Percentiles rank a stretch among this genome's conserved stretches.
Conservation (phyloP, 2,329 filamentous ascomycete species). For the Leptosphaerulina australis region DNA sequence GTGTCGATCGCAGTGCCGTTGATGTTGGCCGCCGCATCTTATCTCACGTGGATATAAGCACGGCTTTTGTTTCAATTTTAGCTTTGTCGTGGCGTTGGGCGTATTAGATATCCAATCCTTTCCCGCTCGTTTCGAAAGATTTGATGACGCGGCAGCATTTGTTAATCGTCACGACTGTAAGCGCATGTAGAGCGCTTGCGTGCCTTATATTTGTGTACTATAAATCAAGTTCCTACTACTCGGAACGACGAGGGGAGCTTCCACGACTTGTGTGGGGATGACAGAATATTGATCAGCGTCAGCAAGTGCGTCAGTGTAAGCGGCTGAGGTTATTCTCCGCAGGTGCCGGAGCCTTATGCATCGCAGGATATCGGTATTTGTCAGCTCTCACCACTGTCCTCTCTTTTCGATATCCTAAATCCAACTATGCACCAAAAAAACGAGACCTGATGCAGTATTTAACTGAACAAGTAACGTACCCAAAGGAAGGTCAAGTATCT, state of each 20-base stretch:
- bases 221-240: slow-evolving; percentile 6
- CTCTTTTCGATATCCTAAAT: too few relatives aligned
- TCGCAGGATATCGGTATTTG: neutral
- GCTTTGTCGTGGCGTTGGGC: slow-evolving; percentile 23
- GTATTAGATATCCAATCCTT: slow-evolving; percentile 31
- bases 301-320: slow-evolving; percentile 3
- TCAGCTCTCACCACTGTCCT: too few relatives aligned
- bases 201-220: slow-evolving; percentile 11
- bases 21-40: slow-evolving; percentile 36
- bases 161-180: neutral
- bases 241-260: neutral
- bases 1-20: slow-evolving; percentile 37
- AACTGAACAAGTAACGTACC: too few relatives aligned
- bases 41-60: slow-evolving; percentile 34
- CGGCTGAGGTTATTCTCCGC: neutral
- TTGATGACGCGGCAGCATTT: slow-evolving; percentile 1
- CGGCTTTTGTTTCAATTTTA: slow-evolving; percentile 2
- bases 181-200: slow-evolving; percentile 11
- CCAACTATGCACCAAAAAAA: too few relatives aligned
- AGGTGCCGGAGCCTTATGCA: neutral
- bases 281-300: neutral
- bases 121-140: slow-evolving; percentile 16
- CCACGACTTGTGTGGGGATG: neutral
- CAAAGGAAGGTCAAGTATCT: too few relatives aligned
- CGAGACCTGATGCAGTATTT: too few relatives aligned